Base-by-base conservation (phyloP, 2,329 filamentous ascomycete species). In the Aspergillus aculeatus region DNA sequence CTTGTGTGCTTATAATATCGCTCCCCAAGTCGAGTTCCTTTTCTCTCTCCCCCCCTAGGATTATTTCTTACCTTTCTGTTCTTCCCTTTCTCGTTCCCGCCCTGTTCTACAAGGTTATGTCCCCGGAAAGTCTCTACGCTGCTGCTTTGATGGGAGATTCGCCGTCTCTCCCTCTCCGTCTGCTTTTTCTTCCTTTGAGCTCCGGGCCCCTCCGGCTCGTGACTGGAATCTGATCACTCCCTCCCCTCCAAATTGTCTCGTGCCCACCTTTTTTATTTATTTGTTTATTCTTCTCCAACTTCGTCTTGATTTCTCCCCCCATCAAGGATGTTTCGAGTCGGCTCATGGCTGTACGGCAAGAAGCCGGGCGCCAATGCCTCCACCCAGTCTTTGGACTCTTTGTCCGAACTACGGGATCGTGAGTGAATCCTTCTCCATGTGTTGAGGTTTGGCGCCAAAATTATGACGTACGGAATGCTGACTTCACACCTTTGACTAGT, bases 341-440 rank as follows among this genome's bases (percentile, higher is more conserved):
- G 77, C 56, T 76, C 76, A 56, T 80, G 78, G 78, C 69, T 80
- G n/a, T 78, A 77, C 61, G 73, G 73, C 69, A 78, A 77, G 60
- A 76, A 76, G 69, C 69, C 72, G 23, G 70, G 66, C 47, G 60
- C 66, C 57, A 75, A 69, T 68, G 73, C 77, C 53, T 82, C 82
- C 47, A 82, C 81, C 12, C 82, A 81, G 70, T 86, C 83, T 47
- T 68, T 88, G 59, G 84, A 82, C 69, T 81, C 84, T 62, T 69
- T 84, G 53, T 80, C 82, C 63, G 86, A 88, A 74, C 77, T 84
- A 52, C 80, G 83, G 66, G 76, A 80, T 62, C 75, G 78, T 80
- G 69, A 65, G 73, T 74, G 35, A 24, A 21, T 32, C 12, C 19
- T 21, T 58, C 21, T 55, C n/a, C 6, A 23, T 26, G 12, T n/a